phyloP scores from a whole-genome alignment of 1,284 basidiomycete genomes.

The Mycosarcoma mackinlayi region DNA sequence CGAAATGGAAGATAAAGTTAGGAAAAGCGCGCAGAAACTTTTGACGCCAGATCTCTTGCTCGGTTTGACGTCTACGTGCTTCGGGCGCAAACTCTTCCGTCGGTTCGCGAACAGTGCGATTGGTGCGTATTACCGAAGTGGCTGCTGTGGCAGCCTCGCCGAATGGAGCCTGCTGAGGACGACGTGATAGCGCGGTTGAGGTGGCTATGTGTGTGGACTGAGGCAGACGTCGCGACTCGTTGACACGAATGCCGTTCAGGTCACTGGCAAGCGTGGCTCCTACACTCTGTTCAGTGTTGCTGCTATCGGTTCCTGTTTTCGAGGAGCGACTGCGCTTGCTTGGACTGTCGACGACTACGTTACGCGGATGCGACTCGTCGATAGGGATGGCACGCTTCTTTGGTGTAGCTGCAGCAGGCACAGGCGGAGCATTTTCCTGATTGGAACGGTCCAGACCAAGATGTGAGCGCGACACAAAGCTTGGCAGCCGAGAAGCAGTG shows the following conservation, averaged over 20 bases:
- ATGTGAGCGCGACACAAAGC: constrained; percentile 47
- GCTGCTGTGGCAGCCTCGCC: constrained; percentile 8
- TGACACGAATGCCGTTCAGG: constrained; percentile 43
- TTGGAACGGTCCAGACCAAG: constrained; percentile 42
- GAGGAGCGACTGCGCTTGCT: constrained; percentile 57
- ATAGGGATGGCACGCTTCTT: constrained; percentile 64
- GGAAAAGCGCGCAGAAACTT: constrained; percentile 61
- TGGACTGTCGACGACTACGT: constrained; percentile 48
- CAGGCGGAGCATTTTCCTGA: constrained; percentile 33
- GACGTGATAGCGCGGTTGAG: constrained; percentile 14
- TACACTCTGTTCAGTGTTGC: constrained; percentile 44
- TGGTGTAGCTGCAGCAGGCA: constrained; percentile 50
- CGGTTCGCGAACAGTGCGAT: constrained; percentile 56
- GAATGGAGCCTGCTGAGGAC: constrained; percentile 9
- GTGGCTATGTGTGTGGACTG: constrained; percentile 13
- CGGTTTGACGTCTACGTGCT: constrained; percentile 45
- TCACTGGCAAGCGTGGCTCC: constrained; percentile 41
- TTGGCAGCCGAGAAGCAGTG: constrained; percentile 25
- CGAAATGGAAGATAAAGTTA: constrained; percentile 65
- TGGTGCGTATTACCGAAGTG: constrained; percentile 50
- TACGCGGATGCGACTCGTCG: constrained; percentile 63
- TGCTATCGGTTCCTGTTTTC: constrained; percentile 47
- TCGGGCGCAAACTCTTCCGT: constrained; percentile 52
- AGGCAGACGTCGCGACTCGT: constrained; percentile 22
- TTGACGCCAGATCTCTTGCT: constrained; percentile 54